Base-by-base conservation (phyloP, 2,329 filamentous ascomycete genomes). In the Penicillium vulpinum region DNA sequence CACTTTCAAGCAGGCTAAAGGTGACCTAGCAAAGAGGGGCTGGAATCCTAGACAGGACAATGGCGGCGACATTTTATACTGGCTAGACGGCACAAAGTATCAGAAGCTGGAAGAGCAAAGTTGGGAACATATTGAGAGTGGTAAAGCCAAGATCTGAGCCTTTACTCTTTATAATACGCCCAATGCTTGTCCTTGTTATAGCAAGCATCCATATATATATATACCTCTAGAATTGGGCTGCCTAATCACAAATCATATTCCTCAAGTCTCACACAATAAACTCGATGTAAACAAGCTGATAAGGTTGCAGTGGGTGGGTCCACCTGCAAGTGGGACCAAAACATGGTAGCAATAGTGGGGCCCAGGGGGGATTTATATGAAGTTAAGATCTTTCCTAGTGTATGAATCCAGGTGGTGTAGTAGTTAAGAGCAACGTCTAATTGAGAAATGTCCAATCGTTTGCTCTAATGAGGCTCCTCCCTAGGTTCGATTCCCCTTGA, bases 1-100 rank as follows among this genome's bases (percentile, higher is more conserved):
- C n/a, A 81, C 79, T 5, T 81, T 81, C 69, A 81, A 81, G 60
- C 78, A 81, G 60, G 75, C 76, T 2, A 81, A 81, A 63, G 72
- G 70, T 8, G 76, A 77, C 9, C 59, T 80, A 26, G 64, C 73
- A 26, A 77, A 77, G 60, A 77, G 76, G 50, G 67, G 69, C 16
- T 80, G 78, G 78, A 66, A 72, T 51, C 71, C 71, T 10, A 64
- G 64, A 7, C 61, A 59, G 1, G 69, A 72, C 29, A 67, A 63
- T 33, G 67, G 64, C 2, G 72, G 67, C 1, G 77, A 79, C 58
- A 69, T 67, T 22, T 57, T 80, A 41, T 80, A 77, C 57, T 80
- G 77, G 77, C 61, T 81, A 29, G 74, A 79, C 50, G 73, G 73
- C 2, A 71, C 65, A 21, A 64, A 45, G 22, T 80, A 78, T 58